Evolutionary conservation across 495 filamentous ascomycete genomes (phyloP), one percentile per base, ranked within the genome.

Genomic region (Penicillium alfredii): DNA sequence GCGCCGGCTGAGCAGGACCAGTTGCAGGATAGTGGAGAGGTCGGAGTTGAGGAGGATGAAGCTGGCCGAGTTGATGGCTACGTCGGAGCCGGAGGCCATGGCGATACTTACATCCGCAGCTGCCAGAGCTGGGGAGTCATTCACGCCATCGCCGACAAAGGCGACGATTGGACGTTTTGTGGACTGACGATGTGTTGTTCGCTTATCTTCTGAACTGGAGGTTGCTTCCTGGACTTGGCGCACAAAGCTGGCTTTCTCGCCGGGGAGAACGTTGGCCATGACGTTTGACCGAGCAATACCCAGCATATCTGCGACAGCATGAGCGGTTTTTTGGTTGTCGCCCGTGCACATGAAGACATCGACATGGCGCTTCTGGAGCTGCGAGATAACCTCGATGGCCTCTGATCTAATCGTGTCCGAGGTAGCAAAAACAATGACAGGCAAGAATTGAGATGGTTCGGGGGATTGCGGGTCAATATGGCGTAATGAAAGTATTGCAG

Each of bases 321-420:
- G 49, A 9, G 77, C 77, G n/a, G 68, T 72, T 23, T 38, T 67
- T 26, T 61, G 51, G 45, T 72, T 72, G 58, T 97, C 90, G 10
- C 90, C 90, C 3, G 88, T 92, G 28, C 94, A 81, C 86, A 97
- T 94, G 77, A 80, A 95, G 16, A 94, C 83, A 3, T 76, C 69
- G 35, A 86, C 79, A 16, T 53, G 68, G 16, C 71, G 73, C 14
- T 74, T 58, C 36, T 78, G 73, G 4, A 97, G 78, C n/a, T 80
- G 64, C 4, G 60, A 51, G 47, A 96, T 76, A 18, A 90, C 76
- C 5, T 56, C 43, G 12, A 68, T 55, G 1, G 90, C 79, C 54
- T 93, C 86, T 3, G 81, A 77, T 3, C 92, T 84, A 44, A 95
- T 71, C 2, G 84, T 80, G 50, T 97, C 90, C 47, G 41, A 79